Conservation (phyloP, 2,329 filamentous ascomycete species). For the Fusarium sp. region DNA sequence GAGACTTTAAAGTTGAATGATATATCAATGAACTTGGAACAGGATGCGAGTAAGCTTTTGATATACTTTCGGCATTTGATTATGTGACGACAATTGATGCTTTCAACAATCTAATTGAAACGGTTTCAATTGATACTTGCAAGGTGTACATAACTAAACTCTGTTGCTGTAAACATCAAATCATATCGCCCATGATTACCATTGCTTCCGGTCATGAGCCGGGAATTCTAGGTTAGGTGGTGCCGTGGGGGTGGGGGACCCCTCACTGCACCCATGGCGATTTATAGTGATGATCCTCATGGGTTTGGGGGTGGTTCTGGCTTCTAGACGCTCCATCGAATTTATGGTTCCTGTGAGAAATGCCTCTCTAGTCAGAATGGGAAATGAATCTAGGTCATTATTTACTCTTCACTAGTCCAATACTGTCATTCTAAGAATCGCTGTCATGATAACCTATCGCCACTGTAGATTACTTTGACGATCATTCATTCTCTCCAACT, state of each 20-base stretch:
- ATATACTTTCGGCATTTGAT: background rate
- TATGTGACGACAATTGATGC: background rate
- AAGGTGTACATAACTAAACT: background rate
- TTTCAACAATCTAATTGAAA: background rate
- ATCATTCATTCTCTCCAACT: conserved; percentile 11
- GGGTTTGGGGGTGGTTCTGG: conserved; percentile 28
- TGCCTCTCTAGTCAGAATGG: background rate
- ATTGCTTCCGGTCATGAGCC: conserved; percentile 10
- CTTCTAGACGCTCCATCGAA: background rate
- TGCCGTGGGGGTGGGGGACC: conserved; percentile 29
- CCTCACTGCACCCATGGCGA: conserved; percentile 1
- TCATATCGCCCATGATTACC: conserved; percentile 8
- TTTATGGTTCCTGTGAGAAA: background rate
- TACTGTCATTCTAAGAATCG: background rate
- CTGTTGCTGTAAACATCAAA: background rate
- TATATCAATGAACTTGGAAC: background rate
- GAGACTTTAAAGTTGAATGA: background rate
- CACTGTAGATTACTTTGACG: background rate
- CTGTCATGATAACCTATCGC: conserved; percentile 6
- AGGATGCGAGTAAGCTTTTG: background rate
- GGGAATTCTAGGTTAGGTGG: too few species aligned
- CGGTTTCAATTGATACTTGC: background rate
- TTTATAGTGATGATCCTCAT: conserved; percentile 1
- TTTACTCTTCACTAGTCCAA: background rate
- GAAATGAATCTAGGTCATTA: too few species aligned